Base-by-base conservation (phyloP, 2,329 filamentous ascomycete genomes). In the Lasiodiplodia theobromae region DNA sequence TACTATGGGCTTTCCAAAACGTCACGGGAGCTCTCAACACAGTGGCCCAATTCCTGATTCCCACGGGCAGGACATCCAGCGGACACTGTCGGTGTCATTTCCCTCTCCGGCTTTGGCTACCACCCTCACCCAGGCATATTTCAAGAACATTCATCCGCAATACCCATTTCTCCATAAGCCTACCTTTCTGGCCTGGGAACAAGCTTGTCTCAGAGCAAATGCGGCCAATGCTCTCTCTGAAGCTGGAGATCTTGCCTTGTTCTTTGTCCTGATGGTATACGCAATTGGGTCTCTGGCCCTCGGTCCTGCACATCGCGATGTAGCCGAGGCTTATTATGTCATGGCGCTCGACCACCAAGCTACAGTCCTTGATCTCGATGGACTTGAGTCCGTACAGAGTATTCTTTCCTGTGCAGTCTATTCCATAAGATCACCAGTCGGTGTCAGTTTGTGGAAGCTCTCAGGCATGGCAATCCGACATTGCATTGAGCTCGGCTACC, bases 151-250 rank as follows among this genome's bases (percentile, higher is more conserved):
- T 12, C 79, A 81, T 51, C 71, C 76, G 0, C 78, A 81, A 60
- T 81, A 80, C 57, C 79, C 78, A 0, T 81, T 81, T 62, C 70
- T 81, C 1, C 80, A 81, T 67, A 70, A 74, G 18, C 75, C 74
- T 3, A 81, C 78, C 0, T 78, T 79, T 57, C 65, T 70, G 4
- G 12, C 28, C 1, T 79, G 77, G 78, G 78, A 81, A 56, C 69
- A 72, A 16, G 65, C 71, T 14, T 73, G 76, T 11, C 47, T 73
- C 23, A 56, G 66, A 66, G 69, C 70, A 12, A 72, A 69, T 47
- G 37, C 57, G 16, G 49, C 56, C 7, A 51, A 54, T 10, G 31
- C 63, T 52, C 28, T 68, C 10, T 16, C 23, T 8, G 40, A 21
- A 40, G 66, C 57, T 14, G 44, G 57, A 6, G 40, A 68, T 53